Conservation (phyloP, 2,329 filamentous ascomycete species). For the Remersonia thermophila region DNA sequence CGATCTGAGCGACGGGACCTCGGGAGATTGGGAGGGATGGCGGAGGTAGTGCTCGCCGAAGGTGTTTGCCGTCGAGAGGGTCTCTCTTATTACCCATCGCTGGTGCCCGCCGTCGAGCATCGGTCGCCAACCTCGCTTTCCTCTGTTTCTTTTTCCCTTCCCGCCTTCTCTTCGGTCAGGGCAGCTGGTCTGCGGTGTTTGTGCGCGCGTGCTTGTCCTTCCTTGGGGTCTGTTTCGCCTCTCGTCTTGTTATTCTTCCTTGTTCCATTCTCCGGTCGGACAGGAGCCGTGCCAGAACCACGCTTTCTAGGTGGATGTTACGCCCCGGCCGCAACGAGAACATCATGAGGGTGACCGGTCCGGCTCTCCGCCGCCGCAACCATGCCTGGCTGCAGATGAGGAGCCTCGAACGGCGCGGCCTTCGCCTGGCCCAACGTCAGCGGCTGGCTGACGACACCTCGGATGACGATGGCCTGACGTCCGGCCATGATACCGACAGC, state of each 20-base stretch:
- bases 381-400: constrained; percentile 13
- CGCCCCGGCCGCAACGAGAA: no score
- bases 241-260: no score
- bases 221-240: background rate
- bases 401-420: constrained; percentile 4
- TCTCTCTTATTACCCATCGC: constrained; percentile 7
- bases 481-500: constrained; percentile 3
- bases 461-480: constrained; percentile 3
- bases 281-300: no score
- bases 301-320: no score
- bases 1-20: no score
- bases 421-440: constrained; percentile 7
- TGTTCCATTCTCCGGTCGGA: constrained; percentile 2
- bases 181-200: constrained; percentile 13
- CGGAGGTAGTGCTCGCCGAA: background rate
- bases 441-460: constrained; percentile 1
- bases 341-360: constrained; percentile 11
- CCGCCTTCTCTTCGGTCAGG: constrained; percentile 3
- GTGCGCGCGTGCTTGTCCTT: constrained; percentile 1
- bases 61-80: no score
- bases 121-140: constrained; percentile 4
- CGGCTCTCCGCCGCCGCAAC: constrained; percentile 11
- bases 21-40: no score
- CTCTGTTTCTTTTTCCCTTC: constrained; percentile 3
- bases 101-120: constrained; percentile 3